Evolutionary conservation across 768 basidiomycete species (phyloP).

Genomic region (Lentinula raphanica): DNA sequence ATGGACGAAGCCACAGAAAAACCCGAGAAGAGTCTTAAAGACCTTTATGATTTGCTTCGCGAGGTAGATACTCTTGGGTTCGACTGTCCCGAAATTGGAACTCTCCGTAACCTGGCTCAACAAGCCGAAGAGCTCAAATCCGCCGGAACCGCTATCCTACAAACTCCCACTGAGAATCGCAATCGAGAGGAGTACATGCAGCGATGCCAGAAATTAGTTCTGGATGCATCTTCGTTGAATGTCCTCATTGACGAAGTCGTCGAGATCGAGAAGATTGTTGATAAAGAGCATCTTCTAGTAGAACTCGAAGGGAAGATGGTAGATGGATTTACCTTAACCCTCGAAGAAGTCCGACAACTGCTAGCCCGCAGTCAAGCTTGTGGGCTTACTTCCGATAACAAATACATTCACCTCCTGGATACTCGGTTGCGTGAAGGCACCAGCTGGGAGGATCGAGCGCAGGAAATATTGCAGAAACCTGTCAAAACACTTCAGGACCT

Average conservation of each 20-base stretch:
- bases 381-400: slow-evolving; percentile 60
- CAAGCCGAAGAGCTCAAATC: slow-evolving; percentile 61
- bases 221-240: slow-evolving; percentile 71
- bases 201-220: slow-evolving; percentile 67
- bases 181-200: slow-evolving; percentile 54
- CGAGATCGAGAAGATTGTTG: slow-evolving; percentile 75
- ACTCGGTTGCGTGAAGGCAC: slow-evolving; percentile 62
- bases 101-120: slow-evolving; percentile 47
- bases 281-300: slow-evolving; percentile 68
- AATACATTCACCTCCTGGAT: slow-evolving; percentile 58
- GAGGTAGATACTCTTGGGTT: slow-evolving; percentile 82
- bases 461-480: slow-evolving; percentile 58
- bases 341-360: slow-evolving; percentile 74
- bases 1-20: slow-evolving; percentile 59
- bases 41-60: slow-evolving; percentile 61
- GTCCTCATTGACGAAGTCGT: slow-evolving; percentile 77
- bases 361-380: slow-evolving; percentile 66
- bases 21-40: slow-evolving; percentile 66
- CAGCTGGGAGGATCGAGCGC: slow-evolving; percentile 73
- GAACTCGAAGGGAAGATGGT: slow-evolving; percentile 75
- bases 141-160: slow-evolving; percentile 51
- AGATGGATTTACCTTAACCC: slow-evolving; percentile 53
- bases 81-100: slow-evolving; percentile 69
- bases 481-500: slow-evolving; percentile 74
- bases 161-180: slow-evolving; percentile 31